phyloP scores from a whole-genome alignment of 257 asterid species.

The Solanum ossicruentum region DNA sequence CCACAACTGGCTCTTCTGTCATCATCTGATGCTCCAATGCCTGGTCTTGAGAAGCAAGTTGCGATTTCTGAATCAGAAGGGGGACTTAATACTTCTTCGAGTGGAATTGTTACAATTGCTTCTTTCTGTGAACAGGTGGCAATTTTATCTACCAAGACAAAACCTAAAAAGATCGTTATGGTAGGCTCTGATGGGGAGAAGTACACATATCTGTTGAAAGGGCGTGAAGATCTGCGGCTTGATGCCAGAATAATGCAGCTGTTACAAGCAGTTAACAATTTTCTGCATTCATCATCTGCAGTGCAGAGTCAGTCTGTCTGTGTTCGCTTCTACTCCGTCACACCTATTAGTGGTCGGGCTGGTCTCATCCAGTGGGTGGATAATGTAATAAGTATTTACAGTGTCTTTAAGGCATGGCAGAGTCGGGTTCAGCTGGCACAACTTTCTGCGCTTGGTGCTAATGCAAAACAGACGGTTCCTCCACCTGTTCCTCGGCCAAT shows the following conservation, averaged over 20 bases:
- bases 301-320: constrained; percentile 64
- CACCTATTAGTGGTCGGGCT: constrained; percentile 98
- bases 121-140: constrained; percentile 65
- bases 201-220: constrained; percentile 94
- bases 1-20: constrained; percentile 72
- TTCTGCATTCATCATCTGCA: constrained; percentile 65
- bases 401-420: constrained; percentile 97
- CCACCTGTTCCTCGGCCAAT: constrained; percentile 94
- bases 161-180: constrained; percentile 73
- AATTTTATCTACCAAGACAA: constrained; percentile 90
- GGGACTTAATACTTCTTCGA: constrained; percentile 26
- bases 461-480: constrained; percentile 40
- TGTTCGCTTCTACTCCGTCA: constrained; percentile 84
- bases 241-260: constrained; percentile 99
- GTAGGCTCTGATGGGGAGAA: constrained; percentile 90
- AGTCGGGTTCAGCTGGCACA: constrained; percentile 66
- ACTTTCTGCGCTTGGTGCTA: constrained; percentile 48
- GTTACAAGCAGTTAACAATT: constrained; percentile 85
- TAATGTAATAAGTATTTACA: constrained; percentile 77
- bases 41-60: constrained; percentile 89
- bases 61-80: constrained; percentile 45
- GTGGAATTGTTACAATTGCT: constrained; percentile 65
- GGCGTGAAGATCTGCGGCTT: constrained; percentile 97
- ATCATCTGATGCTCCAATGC: constrained; percentile 95
- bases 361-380: constrained; percentile 99